Conservation (phyloP, 306 rosid species). For the Macrotyloma uniflorum region DNA sequence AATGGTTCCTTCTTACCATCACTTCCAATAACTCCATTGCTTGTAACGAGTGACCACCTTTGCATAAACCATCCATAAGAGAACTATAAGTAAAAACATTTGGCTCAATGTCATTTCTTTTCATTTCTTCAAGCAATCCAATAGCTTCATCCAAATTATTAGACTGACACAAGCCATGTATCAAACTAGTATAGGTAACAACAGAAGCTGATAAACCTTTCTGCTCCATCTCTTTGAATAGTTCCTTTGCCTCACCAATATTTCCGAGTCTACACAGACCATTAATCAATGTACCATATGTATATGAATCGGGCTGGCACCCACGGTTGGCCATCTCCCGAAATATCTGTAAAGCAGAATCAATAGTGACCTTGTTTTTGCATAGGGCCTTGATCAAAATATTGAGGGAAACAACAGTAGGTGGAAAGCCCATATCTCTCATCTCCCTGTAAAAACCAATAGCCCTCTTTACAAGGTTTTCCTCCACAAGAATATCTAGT, state of each 20-base stretch:
- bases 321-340: conserved; percentile 78
- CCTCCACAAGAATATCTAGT: conserved; percentile 78
- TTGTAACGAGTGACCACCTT: conserved; percentile 64
- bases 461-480: conserved; percentile 75
- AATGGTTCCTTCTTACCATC: conserved; percentile 59
- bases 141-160: conserved; percentile 69
- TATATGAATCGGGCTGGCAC: conserved; percentile 81
- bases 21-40: conserved; percentile 70
- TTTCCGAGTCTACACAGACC: conserved; percentile 74
- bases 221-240: conserved; percentile 73
- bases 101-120: conserved; percentile 57
- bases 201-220: conserved; percentile 71
- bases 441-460: conserved; percentile 70
- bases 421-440: conserved; percentile 66
- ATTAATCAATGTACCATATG: conserved; percentile 87
- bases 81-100: conserved; percentile 84
- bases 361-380: conserved; percentile 68
- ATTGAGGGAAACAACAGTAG: conserved; percentile 73
- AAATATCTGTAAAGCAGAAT: conserved; percentile 70
- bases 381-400: conserved; percentile 88
- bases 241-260: conserved; percentile 66
- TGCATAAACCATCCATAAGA: conserved; percentile 84
- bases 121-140: conserved; percentile 72
- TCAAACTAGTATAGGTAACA: conserved; percentile 75
- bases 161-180: conserved; percentile 77